Percentiles rank a stretch among this genome's conserved stretches.
phyloP scores from a whole-genome alignment of 345 rosid genomes.

The Nephelium lappaceum region DNA sequence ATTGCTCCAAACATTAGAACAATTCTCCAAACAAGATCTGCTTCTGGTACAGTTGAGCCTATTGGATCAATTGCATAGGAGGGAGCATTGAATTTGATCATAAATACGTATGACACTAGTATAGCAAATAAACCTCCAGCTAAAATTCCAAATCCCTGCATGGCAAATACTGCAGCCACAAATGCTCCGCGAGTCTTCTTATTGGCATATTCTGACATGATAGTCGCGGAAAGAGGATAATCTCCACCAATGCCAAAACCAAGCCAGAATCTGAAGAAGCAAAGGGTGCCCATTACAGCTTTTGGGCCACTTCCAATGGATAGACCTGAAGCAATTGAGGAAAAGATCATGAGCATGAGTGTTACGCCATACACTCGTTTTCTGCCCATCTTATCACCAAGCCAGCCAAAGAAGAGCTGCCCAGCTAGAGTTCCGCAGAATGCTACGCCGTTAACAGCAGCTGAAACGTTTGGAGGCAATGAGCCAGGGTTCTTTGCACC shows the following conservation, averaged over 20 bases:
- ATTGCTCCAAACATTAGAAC: conserved; percentile 80
- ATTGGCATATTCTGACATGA: conserved; percentile 87
- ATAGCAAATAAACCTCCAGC: conserved; percentile 76
- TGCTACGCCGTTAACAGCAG: conserved; percentile 80
- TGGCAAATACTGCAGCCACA: conserved; percentile 89
- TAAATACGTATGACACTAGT: conserved; percentile 48
- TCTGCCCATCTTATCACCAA: conserved; percentile 75
- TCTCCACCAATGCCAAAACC: conserved; percentile 88
- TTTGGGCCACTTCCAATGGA: conserved; percentile 55
- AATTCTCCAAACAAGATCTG: conserved; percentile 80
- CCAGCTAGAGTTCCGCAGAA: conserved; percentile 70
- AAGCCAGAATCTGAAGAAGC: conserved; percentile 87
- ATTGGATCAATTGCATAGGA: conserved; percentile 45
- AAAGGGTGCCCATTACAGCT: conserved; percentile 60
- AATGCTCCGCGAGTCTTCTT: conserved; percentile 91
- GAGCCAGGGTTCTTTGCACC: conserved; percentile 65
- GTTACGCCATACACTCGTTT: conserved; percentile 81
- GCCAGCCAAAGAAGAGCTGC: conserved; percentile 87
- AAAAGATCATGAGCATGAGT: conserved; percentile 69
- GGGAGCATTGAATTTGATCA: conserved; percentile 53
- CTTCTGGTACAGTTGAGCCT: conserved; percentile 63
- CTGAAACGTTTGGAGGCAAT: conserved; percentile 71
- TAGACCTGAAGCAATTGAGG: conserved; percentile 69
- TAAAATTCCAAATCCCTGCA: conserved; percentile 90
- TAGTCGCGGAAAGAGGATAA: conserved; percentile 79